Evolutionary conservation across 805 yeast species (phyloP).

Genomic region (Saturnispora galanensis): DNA sequence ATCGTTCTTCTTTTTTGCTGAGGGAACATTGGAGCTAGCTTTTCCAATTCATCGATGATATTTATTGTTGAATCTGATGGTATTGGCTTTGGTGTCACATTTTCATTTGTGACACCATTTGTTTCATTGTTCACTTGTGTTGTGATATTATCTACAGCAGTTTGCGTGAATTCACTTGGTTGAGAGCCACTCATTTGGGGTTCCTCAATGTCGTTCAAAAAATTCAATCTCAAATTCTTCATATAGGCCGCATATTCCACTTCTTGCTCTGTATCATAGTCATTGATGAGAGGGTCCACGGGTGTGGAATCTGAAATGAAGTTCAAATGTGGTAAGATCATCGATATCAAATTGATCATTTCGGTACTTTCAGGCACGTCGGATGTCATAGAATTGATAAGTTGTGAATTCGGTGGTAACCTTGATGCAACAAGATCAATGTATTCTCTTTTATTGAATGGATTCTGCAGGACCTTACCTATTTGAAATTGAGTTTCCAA

Average conservation of each 20-base stretch:
- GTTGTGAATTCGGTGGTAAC: neutral
- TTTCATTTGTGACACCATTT: neutral
- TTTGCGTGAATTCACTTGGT: neutral
- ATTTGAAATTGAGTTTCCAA: slow-evolving; percentile 59
- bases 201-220: slow-evolving; percentile 3
- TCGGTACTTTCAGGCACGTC: slow-evolving; percentile 12
- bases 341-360: slow-evolving; percentile 19
- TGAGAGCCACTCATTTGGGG: neutral
- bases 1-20: neutral
- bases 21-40: neutral
- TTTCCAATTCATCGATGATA: slow-evolving; percentile 1
- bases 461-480: slow-evolving; percentile 31
- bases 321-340: slow-evolving; percentile 17
- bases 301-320: neutral
- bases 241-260: slow-evolving; percentile 38
- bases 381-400: slow-evolving; percentile 4
- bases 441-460: slow-evolving; percentile 19
- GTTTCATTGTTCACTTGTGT: neutral
- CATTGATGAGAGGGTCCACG: slow-evolving; percentile 21
- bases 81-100: neutral
- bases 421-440: neutral
- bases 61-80: neutral
- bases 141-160: neutral
- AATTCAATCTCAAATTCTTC: slow-evolving; percentile 33
- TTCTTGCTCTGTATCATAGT: slow-evolving; percentile 40